These are phyloP conservation scores for Aspergillus aculeatus DNA, from an alignment of 2,329 filamentous ascomycete genomes.

Conservation along the genomic window DNA sequence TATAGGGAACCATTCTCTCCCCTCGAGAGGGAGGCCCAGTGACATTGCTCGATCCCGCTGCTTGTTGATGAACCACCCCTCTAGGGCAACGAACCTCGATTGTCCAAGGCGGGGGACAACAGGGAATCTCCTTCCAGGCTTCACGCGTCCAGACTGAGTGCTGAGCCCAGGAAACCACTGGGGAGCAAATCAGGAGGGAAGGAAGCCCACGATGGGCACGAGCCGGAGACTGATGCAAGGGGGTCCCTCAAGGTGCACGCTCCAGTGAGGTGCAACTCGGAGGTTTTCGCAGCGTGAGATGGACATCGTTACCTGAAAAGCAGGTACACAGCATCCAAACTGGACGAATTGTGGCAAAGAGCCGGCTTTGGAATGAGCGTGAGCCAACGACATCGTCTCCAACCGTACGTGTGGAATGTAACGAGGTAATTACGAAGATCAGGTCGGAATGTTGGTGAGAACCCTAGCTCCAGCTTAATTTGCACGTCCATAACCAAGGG, in stretches of 20 bases:
- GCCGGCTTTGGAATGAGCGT: constrained; percentile 33
- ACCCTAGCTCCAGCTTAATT: constrained; percentile 8
- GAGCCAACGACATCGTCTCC: constrained; percentile 25
- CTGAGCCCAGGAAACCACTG: constrained; percentile 29
- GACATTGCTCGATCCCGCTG: constrained; percentile 37
- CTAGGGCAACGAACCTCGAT: constrained; percentile 34
- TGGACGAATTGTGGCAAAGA: constrained; percentile 32
- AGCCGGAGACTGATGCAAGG: constrained; percentile 37
- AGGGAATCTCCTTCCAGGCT: constrained; percentile 24
- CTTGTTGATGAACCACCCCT: constrained; percentile 36
- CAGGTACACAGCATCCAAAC: constrained; percentile 25
- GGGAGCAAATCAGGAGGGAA: constrained; percentile 40
- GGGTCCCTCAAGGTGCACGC: constrained; percentile 32
- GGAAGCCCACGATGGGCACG: constrained; percentile 34
- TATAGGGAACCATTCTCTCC: constrained; percentile 38
- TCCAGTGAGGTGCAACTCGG: constrained; percentile 38
- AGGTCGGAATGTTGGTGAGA: constrained; percentile 32
- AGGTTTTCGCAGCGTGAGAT: constrained; percentile 33
- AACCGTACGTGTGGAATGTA: constrained; percentile 32
- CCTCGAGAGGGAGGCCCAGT: constrained; percentile 31
- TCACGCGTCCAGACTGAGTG: constrained; percentile 34
- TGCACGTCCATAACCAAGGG: constrained; percentile 21
- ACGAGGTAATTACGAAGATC: constrained; percentile 25
- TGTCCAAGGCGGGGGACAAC: constrained; percentile 28
- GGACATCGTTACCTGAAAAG: constrained; percentile 17